phyloP scores from a whole-genome alignment of 805 yeast species.

The Teunomyces cretensis region DNA sequence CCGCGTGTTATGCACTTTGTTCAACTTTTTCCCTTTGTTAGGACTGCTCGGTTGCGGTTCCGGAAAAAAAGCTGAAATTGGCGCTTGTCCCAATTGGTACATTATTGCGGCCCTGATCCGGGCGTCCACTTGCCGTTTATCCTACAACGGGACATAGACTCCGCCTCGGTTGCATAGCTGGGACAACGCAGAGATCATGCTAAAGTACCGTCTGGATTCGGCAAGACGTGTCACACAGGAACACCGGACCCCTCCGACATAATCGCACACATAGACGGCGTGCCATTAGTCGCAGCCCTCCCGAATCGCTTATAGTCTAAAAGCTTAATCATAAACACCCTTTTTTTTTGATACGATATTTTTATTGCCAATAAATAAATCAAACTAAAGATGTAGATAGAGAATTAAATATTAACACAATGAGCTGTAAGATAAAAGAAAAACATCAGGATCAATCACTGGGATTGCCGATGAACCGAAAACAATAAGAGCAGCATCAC shows the following conservation, averaged over 20 bases:
- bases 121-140: not conserved
- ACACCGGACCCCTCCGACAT: no score
- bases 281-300: no score
- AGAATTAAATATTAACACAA: conserved; percentile 2
- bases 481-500: not conserved
- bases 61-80: no score
- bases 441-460: not conserved
- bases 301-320: no score
- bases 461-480: conserved; percentile 2
- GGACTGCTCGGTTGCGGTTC: not conserved
- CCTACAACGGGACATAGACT: not conserved
- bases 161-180: no score
- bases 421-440: not conserved
- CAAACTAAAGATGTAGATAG: conserved; percentile 2
- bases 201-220: no score
- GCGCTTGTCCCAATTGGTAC: not conserved
- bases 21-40: no score
- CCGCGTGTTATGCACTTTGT: no score
- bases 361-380: conserved; percentile 3
- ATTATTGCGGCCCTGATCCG: not conserved
- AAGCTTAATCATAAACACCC: no score
- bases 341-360: not conserved
- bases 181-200: no score
- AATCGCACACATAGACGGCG: no score
- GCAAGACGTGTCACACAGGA: no score